Evolutionary conservation across 805 yeast species (phyloP), one percentile per base, ranked within the genome.

Genomic region (Yarrowia phangngaensis): DNA sequence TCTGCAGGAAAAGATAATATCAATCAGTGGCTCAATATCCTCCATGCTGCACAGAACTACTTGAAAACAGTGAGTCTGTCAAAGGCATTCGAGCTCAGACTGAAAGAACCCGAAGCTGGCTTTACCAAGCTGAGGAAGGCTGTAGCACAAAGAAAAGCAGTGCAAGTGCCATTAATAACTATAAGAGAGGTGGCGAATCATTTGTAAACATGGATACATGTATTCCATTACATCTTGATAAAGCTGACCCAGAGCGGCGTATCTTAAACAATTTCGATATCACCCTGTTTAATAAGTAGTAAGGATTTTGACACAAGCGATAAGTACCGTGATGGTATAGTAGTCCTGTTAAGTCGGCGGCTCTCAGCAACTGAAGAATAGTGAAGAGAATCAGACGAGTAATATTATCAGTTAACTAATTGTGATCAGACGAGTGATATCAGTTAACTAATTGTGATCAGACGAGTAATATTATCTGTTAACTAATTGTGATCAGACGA

Each of bases 151-250:
- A 28, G 35, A 12, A 22, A 28, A 11, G 47, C 28, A 28, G 35
- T 41, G 20, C 47, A 41, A 28, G 35, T 41, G 9, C 47, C 47
- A 12, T 16, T 41, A 16, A 27, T 41, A 41, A 41, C 35, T 41
- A 41, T 22, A 41, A 41, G 28, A 17, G 47, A 20, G 47, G 47
- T 6, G 47, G 47, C 7, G 47, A 41, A 28, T 41, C 47, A 13
- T 41, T 41, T 16, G 47, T 41, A 15, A 41, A 41, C 20, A 41
- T 41, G 47, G 47, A 28, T 13, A 41, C 47, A 2, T 41, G 47
- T 7, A 41, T 41, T 13, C 47, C 47, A 2, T 14, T 41, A 4
- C 22, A 20, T n/a, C 35, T 41, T 20, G 47, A 41, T 28, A 28
- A 28, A 28, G 8, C 22, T 2, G 35, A 28, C 35, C 4, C 8